Percentiles rank a stretch among this genome's conserved stretches.
Conservation (phyloP, 2,329 filamentous ascomycete genomes). For the Fusarium sp. region DNA sequence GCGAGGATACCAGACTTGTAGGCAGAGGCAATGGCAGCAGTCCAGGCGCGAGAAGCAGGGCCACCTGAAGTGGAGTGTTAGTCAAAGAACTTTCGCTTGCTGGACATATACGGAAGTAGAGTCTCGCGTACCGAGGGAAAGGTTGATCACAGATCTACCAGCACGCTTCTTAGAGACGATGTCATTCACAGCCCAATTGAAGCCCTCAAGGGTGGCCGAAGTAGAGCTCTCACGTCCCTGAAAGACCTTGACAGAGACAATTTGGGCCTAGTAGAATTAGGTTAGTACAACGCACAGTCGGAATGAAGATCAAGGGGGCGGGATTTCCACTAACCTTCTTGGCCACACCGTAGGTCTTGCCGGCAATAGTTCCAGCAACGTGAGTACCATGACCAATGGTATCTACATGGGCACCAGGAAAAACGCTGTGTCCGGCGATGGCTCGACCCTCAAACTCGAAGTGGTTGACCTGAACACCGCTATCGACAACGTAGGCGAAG, state of each 20-base stretch:
- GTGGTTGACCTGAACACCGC: conserved; percentile 14
- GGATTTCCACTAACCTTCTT: conserved; percentile 40
- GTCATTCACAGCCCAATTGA: conserved; percentile 52
- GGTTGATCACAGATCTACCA: conserved; percentile 55
- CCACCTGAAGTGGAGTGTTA: conserved; percentile 4
- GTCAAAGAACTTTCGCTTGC: background rate
- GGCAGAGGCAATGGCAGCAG: conserved; percentile 38
- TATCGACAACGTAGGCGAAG: conserved; percentile 33
- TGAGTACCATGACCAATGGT: conserved; percentile 29
- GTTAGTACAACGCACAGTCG: background rate
- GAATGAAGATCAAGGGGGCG: background rate
- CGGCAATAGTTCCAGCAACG: conserved; percentile 7
- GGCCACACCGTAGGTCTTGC: conserved; percentile 47
- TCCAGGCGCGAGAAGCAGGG: conserved; percentile 17
- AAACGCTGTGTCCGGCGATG: conserved; percentile 18
- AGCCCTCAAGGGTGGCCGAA: conserved; percentile 47
- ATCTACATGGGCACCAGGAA: conserved; percentile 6
- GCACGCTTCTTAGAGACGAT: conserved; percentile 44
- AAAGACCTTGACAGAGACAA: conserved; percentile 59
- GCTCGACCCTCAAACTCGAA: conserved; percentile 28
- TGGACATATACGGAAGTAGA: background rate
- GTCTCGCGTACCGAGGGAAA: conserved; percentile 53
- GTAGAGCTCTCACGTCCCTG: conserved; percentile 30
- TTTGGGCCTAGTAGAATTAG: conserved; percentile 44
- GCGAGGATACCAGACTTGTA: conserved; percentile 50